Evolutionary conservation across 257 asterid species (phyloP), one percentile per base, ranked within the genome.

Genomic region (Anisodus acutangulus): DNA sequence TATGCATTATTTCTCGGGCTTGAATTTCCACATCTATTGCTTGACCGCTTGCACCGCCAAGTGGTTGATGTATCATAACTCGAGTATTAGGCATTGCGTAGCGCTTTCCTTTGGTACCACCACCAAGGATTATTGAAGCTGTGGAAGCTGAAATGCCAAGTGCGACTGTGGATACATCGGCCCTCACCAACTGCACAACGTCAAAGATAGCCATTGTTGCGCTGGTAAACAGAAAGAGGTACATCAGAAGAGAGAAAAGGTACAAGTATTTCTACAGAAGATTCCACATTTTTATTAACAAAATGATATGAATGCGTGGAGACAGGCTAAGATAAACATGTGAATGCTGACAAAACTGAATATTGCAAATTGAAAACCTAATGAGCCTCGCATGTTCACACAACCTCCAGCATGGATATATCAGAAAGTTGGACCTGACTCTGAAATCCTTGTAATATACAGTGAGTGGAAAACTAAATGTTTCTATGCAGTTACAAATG

Each of bases 21-120:
- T 96, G 98, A 88, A 94, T 93, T 87, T 94, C 98, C 76, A 94
- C 98, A 82, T 94, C 98, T 82, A 92, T 86, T 10, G 93, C 99
- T 85, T 92, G 94, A 60, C 99, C 99, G 60, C 99, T 92, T 51
- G 95, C 94, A 82, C 99, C 97, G 10, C 98, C 99, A 57, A 95
- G 93, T 12, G 99, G 99, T 86, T 95, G 97, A 88, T 94, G 98
- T 69, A 94, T 88, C 99, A 95, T 95, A 78, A 95, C 91, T 72
- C 99, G 91, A 53, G 99, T 85, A 85, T 95, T 97, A 45, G 99
- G 99, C 99, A 95, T 97, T 15, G 99, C 98, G 60, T 85, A 92
- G 71, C 98, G 97, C 80, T 97, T 97, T 76, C 98, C 97, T 90
- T 93, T 97, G 49, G 98, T 91, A 83, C 99, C 99, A 86, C 97